Percentiles rank a stretch among this genome's conserved stretches.
Conservation (phyloP, 768 basidiomycete species). For the Boletus rubropictus region DNA sequence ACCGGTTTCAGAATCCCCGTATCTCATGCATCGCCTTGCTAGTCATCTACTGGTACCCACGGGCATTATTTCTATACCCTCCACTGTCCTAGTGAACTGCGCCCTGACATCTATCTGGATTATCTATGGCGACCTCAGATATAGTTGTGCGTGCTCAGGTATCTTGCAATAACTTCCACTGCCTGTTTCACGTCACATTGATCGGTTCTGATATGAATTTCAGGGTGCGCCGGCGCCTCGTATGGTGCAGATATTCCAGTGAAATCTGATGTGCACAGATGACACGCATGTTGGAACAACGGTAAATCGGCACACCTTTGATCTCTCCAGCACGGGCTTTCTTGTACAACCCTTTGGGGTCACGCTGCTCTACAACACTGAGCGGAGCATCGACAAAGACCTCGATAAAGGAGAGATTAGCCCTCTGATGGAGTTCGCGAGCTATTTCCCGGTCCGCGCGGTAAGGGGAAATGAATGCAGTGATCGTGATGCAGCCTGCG, state of each 20-base stretch:
- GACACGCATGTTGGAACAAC: not conserved
- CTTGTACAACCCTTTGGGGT: slow-evolving; percentile 97
- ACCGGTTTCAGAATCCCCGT: not conserved
- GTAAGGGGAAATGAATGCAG: slow-evolving; percentile 99
- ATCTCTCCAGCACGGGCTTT: slow-evolving; percentile 94
- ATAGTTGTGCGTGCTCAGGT: slow-evolving; percentile 65
- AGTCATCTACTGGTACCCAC: slow-evolving; percentile 16
- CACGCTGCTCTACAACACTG: slow-evolving; percentile 79
- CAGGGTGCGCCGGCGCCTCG: slow-evolving; percentile 78
- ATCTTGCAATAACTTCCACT: slow-evolving; percentile 72
- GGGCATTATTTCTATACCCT: slow-evolving; percentile 8
- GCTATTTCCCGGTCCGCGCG: slow-evolving; percentile 77
- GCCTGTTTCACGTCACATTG: slow-evolving; percentile 72
- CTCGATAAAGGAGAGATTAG: slow-evolving; percentile 80
- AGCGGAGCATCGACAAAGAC: slow-evolving; percentile 94
- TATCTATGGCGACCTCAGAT: slow-evolving; percentile 33
- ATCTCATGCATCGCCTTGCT: slow-evolving; percentile 10
- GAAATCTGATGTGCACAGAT: slow-evolving; percentile 61
- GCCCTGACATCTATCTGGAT: slow-evolving; percentile 9
- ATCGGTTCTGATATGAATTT: slow-evolving; percentile 89
- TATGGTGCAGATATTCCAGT: slow-evolving; percentile 98
- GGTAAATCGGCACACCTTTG: slow-evolving; percentile 54
- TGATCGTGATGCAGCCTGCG: slow-evolving; percentile 77
- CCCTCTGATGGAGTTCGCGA: slow-evolving; percentile 71
- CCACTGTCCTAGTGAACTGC: slow-evolving; percentile 10